Percentiles rank a stretch among this genome's conserved stretches.
Conservation (phyloP, 2,329 filamentous ascomycete species). For the Drechmeria coniospora region DNA sequence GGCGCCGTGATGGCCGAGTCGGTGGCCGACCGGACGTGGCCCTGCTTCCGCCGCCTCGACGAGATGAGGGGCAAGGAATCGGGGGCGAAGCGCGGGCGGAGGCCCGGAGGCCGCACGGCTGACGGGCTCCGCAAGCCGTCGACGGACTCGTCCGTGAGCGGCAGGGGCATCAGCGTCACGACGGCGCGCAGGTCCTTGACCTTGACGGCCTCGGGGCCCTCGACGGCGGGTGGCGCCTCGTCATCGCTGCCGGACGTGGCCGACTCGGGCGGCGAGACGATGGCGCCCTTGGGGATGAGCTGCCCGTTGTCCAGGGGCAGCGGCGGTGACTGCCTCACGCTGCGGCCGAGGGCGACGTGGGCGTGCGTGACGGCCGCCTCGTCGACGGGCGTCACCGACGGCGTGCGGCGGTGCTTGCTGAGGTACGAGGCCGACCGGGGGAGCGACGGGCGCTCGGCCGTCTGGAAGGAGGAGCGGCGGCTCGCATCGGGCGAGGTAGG, state of each 20-base stretch:
- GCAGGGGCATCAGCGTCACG: conserved; percentile 57
- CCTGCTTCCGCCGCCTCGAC: conserved; percentile 25
- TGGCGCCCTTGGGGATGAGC: conserved; percentile 61
- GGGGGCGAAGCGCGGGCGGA: conserved; percentile 12
- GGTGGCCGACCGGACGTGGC: conserved; percentile 39
- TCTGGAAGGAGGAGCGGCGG: conserved; percentile 42
- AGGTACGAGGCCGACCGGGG: conserved; percentile 53
- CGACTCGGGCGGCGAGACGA: conserved; percentile 87
- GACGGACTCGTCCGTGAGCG: no score
- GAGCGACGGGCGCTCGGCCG: conserved; percentile 33
- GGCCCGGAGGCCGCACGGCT: conserved; percentile 38
- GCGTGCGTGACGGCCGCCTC: conserved; percentile 15
- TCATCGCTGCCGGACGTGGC: conserved; percentile 70
- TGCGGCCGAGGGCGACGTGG: conserved; percentile 29
- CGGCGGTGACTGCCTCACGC: conserved; percentile 70
- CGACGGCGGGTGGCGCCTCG: conserved; percentile 39
- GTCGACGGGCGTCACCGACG: conserved; percentile 23
- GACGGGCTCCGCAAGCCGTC: no score
- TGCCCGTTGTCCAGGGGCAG: conserved; percentile 54
- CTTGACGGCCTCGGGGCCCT: conserved; percentile 34
- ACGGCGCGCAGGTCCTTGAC: conserved; percentile 64
- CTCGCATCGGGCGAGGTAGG: conserved; percentile 40
- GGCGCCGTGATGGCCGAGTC: conserved; percentile 34
- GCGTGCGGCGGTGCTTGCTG: conserved; percentile 44
- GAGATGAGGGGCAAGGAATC: neutral